Conservation (phyloP, 176 grass and related monocot genomes). For the Oryza brachyantha region DNA sequence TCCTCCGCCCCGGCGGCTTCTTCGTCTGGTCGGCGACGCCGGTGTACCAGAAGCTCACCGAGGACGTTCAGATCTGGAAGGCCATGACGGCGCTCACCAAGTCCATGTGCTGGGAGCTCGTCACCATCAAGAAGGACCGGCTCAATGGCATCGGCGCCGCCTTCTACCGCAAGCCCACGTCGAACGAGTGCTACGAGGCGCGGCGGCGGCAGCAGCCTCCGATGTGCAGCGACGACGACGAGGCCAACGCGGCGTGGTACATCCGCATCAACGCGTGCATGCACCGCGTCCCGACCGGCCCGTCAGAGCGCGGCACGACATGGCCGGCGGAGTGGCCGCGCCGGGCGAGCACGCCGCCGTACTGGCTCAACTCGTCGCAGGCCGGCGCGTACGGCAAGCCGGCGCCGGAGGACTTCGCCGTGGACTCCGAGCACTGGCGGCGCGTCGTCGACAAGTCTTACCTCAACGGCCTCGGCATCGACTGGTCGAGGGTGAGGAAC, state of each 20-base stretch:
- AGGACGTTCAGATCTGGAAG: conserved; percentile 88
- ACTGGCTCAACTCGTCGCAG: conserved; percentile 68
- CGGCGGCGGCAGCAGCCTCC: conserved; percentile 65
- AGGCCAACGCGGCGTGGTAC: conserved; percentile 90
- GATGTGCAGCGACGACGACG: conserved; percentile 80
- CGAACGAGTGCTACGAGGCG: conserved; percentile 74
- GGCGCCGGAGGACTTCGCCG: conserved; percentile 63
- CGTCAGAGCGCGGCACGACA: conserved; percentile 44
- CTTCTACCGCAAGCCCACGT: conserved; percentile 83
- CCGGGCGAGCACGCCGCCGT: conserved; percentile 52
- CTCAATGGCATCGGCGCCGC: conserved; percentile 77
- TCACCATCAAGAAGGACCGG: conserved; percentile 71
- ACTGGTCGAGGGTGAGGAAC: conserved; percentile 91
- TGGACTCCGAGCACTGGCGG: conserved; percentile 72
- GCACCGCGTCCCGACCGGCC: conserved; percentile 55
- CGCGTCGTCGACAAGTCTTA: conserved; percentile 67
- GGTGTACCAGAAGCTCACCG: conserved; percentile 90
- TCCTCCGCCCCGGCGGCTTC: conserved; percentile 79
- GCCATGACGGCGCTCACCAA: conserved; percentile 74
- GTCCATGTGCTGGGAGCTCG: conserved; percentile 94
- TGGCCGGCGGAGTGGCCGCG: conserved; percentile 76
- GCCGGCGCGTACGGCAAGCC: conserved; percentile 70
- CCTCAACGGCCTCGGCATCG: conserved; percentile 68
- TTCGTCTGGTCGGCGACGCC: conserved; percentile 98
- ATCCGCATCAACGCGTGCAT: conserved; percentile 80